Evolutionary conservation across 805 yeast species (phyloP), one percentile per base, ranked within the genome.

Genomic region (Ogataea degrootiae): DNA sequence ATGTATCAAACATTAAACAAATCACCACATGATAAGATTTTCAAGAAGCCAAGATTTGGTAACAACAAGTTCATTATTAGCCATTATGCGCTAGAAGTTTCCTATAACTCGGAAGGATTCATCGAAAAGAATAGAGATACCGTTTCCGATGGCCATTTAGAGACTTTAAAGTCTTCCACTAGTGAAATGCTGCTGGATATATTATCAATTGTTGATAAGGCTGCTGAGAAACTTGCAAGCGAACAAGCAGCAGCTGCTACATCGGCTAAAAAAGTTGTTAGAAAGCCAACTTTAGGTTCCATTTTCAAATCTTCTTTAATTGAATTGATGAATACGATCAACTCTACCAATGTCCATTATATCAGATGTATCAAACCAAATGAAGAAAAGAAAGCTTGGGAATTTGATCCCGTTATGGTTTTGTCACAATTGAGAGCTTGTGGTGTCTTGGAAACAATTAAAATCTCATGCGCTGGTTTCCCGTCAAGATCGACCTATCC

Each of bases 331-430:
- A 72, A 71, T 35, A 92, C 98, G 0, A 92, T 92, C 49, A 82
- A 92, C 65, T 86, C 96, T 1, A 92, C 98, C 2, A 92, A 94
- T 66, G 99, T 85, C 36, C 99, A 92, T 67, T 92, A 92, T 62
- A 92, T 92, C 63, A 85, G 99, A 65, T 92, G 99, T 75, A 92
- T 94, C 64, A 92, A 92, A 68, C 98, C 99, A 6, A 92, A 92
- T 66, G 97, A 90, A 60, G 83, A 82, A 54, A 92, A 94, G 68
- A 84, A 81, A 51, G 96, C 98, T 2, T 92, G 99, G 98, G 85
- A 83, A 65, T 92, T 92, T 68, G 96, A 90, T 61, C 89, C 96
- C 15, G 77, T 90, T 39, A 91, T 92, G 97, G 98, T 92, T 14
- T 75, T 94, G 51, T 85, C 96, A 6, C 99, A 92, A 68, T 76